Base-by-base conservation (phyloP, 345 rosid species). In the Cardamine occulta region DNA sequence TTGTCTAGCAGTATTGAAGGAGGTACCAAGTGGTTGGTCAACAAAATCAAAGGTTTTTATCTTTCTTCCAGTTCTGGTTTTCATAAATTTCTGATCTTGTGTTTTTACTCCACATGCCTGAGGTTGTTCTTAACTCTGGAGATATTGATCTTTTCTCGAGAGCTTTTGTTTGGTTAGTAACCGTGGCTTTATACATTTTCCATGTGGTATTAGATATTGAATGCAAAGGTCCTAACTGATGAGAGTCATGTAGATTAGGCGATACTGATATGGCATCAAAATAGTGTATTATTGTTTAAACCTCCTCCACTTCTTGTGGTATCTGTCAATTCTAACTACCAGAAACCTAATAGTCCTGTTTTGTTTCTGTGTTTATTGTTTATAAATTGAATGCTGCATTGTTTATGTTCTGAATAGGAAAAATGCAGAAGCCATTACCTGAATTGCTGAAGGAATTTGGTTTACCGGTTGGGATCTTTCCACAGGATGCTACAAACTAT, bases 11-110 rank as follows among this genome's bases (percentile, higher is more conserved):
- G 97, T 80, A 88, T 90, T 72, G 91, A 86, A 87, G 97, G 93
- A 77, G 97, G 98, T 76, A 80, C 97, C 45, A 95, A 87, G 75
- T 92, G 97, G 97, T 57, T 92, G 81, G 99, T 95, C 66, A 92
- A 89, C 85, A 95, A 90, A 81, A 31, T 95, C 57, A 95, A 92
- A 95, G 99, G 99, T 89, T 64, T 64, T 34, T 66, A 8, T 47
- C 7, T 57, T n/a, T 69, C 37, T 28, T 52, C n/a, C 55, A 4
- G 6, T 47, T 54, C 58, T 51, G 0, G 17, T 68, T 21, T 66
- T 32, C 2, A 24, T 35, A 3, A 19, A 0, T 28, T 52, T 32
- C 21, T 42, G n/a, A 19, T 15, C n/a, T 63, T 64, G 34, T 61
- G 21, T 17, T 56, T 31, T 66, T 34, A 19, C 9, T 64, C n/a